These are phyloP conservation scores for Dryas octopetala DNA, from an alignment of 306 rosid species.

Conservation along the genomic window DNA sequence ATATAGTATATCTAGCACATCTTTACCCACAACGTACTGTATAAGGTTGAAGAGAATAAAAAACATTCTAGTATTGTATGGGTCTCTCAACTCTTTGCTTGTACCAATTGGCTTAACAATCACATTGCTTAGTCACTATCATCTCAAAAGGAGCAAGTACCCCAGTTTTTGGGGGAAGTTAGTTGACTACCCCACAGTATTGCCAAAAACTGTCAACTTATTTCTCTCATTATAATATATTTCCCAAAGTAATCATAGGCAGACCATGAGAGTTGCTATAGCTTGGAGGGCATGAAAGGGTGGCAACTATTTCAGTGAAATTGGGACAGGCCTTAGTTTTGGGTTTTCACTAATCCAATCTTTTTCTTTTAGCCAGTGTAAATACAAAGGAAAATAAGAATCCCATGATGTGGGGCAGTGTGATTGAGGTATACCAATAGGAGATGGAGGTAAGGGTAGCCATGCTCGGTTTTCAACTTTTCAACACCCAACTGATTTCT, in stretches of 20 bases:
- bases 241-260: neutral
- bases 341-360: neutral
- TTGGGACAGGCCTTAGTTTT: neutral
- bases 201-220: neutral
- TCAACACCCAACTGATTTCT: neutral
- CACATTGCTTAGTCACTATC: conserved; percentile 10
- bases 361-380: neutral
- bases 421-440: neutral
- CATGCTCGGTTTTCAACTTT: neutral
- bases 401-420: neutral
- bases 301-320: conserved; percentile 13
- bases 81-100: no score
- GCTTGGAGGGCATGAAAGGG: conserved; percentile 11
- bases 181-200: neutral
- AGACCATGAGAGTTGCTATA: neutral
- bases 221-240: neutral
- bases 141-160: neutral
- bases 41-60: no score
- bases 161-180: neutral
- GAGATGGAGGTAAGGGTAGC: neutral
- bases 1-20: no score
- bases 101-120: neutral
- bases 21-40: neutral
- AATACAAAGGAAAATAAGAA: neutral
- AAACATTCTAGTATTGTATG: no score